Conservation (phyloP, 345 rosid genomes). For the Aegle marmelos region DNA sequence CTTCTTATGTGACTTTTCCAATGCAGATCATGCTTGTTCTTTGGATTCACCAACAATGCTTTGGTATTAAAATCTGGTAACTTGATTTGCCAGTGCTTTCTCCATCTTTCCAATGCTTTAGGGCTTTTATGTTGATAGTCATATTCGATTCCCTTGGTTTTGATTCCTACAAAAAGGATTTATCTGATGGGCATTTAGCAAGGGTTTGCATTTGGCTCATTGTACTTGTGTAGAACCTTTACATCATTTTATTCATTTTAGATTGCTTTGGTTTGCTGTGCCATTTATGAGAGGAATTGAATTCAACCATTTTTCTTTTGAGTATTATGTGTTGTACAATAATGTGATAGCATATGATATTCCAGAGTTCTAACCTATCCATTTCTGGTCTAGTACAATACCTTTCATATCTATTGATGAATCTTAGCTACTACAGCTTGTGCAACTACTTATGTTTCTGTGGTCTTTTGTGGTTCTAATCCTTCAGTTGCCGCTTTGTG, state of each 20-base stretch:
- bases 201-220: not conserved
- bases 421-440: not conserved
- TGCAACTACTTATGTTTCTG: not conserved
- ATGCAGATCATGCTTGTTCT: not conserved
- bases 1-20: conserved; percentile 1
- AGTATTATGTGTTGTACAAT: not conserved
- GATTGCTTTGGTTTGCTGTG: not conserved
- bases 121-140: not conserved
- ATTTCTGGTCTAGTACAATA: not conserved
- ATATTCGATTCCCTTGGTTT: not conserved
- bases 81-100: not conserved
- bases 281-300: not conserved
- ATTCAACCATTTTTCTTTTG: not conserved
- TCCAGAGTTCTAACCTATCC: not conserved
- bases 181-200: not conserved
- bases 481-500: conserved; percentile 13
- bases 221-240: not conserved
- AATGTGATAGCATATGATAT: not conserved
- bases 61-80: not conserved
- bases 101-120: not conserved
- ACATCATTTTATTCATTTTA: not conserved
- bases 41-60: not conserved
- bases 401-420: not conserved
- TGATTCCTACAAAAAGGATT: not conserved
- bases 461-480: conserved; percentile 4